Percentiles rank a stretch among this genome's conserved stretches.
These are phyloP conservation scores for Trichophyton verrucosum DNA, from an alignment of 2,329 filamentous ascomycete species.

Conservation along the genomic window DNA sequence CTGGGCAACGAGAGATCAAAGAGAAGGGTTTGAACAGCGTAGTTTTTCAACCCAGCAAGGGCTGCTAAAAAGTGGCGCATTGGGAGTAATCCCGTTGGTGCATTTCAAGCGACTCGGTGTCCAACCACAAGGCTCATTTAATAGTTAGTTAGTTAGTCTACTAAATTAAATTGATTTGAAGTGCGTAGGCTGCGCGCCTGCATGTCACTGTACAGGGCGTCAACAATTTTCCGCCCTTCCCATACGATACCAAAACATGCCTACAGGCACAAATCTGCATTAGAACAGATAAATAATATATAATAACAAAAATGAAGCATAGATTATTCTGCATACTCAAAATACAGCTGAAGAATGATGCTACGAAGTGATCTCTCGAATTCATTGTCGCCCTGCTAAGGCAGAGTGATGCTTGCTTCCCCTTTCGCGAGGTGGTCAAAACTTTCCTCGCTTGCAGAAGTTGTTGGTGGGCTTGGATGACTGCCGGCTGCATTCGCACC, in stretches of 20 bases:
- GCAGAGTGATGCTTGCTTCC: constrained; percentile 32
- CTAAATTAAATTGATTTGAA: neutral
- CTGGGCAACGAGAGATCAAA: neutral
- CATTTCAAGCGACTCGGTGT: neutral
- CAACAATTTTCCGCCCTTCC: neutral
- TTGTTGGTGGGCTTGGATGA: constrained; percentile 26
- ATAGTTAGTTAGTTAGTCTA: too few species aligned
- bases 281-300: neutral
- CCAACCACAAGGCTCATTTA: neutral
- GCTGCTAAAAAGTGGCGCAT: neutral
- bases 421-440: constrained; percentile 35
- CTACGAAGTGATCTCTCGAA: neutral
- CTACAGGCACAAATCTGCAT: constrained; percentile 1
- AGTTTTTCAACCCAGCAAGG: neutral
- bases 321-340: neutral
- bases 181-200: neutral
- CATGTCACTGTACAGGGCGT: neutral
- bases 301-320: neutral
- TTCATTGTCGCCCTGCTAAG: neutral
- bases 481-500: neutral
- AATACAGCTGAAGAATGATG: neutral
- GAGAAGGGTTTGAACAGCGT: neutral
- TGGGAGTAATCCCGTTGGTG: neutral
- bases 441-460: constrained; percentile 36
- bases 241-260: constrained; percentile 4